These are phyloP conservation scores for Solanum arcanum DNA, from an alignment of 257 asterid genomes.

Conservation along the genomic window DNA sequence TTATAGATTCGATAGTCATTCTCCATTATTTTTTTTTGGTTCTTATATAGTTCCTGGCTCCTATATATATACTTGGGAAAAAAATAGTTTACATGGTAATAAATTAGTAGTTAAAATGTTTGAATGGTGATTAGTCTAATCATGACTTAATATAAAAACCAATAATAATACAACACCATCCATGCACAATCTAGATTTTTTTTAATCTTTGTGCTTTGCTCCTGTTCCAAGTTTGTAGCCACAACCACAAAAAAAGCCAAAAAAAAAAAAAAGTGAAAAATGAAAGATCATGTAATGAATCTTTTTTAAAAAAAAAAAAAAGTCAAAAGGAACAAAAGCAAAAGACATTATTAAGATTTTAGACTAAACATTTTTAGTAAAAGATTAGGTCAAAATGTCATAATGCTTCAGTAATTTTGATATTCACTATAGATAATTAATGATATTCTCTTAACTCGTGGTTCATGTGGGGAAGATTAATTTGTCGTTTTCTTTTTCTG, in stretches of 20 bases:
- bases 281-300: not conserved
- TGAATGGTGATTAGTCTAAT: not conserved
- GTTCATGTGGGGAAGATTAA: not conserved
- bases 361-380: not conserved
- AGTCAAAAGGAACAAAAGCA: not conserved
- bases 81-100: not conserved
- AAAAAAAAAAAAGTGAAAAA: not conserved
- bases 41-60: not conserved
- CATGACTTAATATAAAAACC: not conserved
- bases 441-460: not conserved
- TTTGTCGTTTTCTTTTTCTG: not conserved
- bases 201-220: not conserved
- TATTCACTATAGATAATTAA: not conserved
- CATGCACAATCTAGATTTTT: not conserved
- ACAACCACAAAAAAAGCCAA: not conserved
- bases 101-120: not conserved
- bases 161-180: not conserved
- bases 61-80: not conserved
- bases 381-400: not conserved
- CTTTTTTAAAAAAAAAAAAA: not conserved
- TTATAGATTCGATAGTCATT: not conserved
- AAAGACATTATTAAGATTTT: not conserved
- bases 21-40: not conserved
- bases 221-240: not conserved
- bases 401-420: not conserved